Evolutionary conservation across 495 filamentous ascomycete species (phyloP).

Genomic region (Oidiodendron maius): DNA sequence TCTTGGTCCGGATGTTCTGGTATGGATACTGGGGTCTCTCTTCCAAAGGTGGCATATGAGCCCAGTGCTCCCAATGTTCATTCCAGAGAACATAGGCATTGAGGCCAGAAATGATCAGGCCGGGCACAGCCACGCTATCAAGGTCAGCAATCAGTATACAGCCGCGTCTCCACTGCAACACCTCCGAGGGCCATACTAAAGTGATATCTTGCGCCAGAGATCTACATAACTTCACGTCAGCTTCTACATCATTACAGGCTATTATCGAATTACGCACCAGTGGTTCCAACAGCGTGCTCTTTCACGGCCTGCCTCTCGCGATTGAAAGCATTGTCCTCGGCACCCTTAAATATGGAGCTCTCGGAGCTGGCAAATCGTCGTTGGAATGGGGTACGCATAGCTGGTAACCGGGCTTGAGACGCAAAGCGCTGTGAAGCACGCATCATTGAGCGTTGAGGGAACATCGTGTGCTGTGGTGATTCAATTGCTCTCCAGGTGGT

Average conservation of each 20-base stretch:
- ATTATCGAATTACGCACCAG: constrained; percentile 48
- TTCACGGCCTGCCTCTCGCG: constrained; percentile 78
- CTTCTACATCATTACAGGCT: constrained; percentile 1
- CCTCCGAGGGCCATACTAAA: constrained; percentile 65
- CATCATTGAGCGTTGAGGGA: constrained; percentile 53
- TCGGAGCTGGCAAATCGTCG: constrained; percentile 63
- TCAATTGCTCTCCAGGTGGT: constrained; percentile 11
- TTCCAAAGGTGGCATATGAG: constrained; percentile 77
- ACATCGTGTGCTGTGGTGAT: constrained; percentile 42
- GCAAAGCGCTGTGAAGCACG: constrained; percentile 54
- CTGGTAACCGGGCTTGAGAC: constrained; percentile 47
- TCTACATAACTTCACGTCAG: constrained; percentile 42
- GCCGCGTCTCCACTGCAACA: neutral
- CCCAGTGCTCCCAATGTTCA: constrained; percentile 95
- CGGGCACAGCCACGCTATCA: constrained; percentile 50
- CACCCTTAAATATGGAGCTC: constrained; percentile 37
- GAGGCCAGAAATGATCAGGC: constrained; percentile 58
- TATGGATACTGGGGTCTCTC: constrained; percentile 87
- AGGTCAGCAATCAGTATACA: neutral
- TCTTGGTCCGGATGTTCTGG: constrained; percentile 88
- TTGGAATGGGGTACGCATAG: constrained; percentile 53
- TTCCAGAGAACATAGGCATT: constrained; percentile 89
- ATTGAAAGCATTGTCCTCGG: constrained; percentile 78
- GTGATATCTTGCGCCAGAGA: constrained; percentile 87
- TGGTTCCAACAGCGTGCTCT: constrained; percentile 74